phyloP scores from a whole-genome alignment of 371 early-diverging fungal genomes.

The Thermomucor indicae-seudaticae region DNA sequence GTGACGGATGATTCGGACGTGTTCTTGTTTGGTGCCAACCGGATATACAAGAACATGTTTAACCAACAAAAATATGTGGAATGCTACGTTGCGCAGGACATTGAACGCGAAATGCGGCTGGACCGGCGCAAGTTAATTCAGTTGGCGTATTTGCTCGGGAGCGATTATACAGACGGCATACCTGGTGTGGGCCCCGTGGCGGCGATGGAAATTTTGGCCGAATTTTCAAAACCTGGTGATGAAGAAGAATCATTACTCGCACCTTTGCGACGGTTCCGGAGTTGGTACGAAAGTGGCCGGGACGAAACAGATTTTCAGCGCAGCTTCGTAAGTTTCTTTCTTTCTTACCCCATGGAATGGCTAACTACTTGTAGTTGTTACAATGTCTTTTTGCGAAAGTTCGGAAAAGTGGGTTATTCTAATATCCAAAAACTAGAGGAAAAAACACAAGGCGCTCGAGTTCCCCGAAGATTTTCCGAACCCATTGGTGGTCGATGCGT shows the following conservation, averaged over 20 bases:
- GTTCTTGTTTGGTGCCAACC: constrained; percentile 91
- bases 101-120: constrained; percentile 71
- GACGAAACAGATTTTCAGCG: constrained; percentile 48
- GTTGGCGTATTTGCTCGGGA: constrained; percentile 91
- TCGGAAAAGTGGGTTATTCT: too few relatives aligned
- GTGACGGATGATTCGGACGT: constrained; percentile 99
- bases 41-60: constrained; percentile 96
- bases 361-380: constrained; percentile 7
- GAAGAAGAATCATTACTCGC: constrained; percentile 22
- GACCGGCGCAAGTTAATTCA: constrained; percentile 73
- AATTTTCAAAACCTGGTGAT: constrained; percentile 51
- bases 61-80: constrained; percentile 85
- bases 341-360: not conserved
- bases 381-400: constrained; percentile 9
- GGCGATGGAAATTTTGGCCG: constrained; percentile 84
- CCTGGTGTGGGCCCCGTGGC: constrained; percentile 92
- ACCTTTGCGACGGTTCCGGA: constrained; percentile 48
- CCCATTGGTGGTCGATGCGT: constrained; percentile 72
- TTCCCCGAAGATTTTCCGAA: constrained; percentile 80
- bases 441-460: constrained; percentile 44
- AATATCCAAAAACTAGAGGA: too few relatives aligned
- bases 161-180: constrained; percentile 98
- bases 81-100: constrained; percentile 62
- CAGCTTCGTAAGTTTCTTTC: constrained; percentile 52
- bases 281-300: constrained; percentile 58